Base-by-base conservation (phyloP, 176 grass and related monocot species). In the Pontederia crassipes region DNA sequence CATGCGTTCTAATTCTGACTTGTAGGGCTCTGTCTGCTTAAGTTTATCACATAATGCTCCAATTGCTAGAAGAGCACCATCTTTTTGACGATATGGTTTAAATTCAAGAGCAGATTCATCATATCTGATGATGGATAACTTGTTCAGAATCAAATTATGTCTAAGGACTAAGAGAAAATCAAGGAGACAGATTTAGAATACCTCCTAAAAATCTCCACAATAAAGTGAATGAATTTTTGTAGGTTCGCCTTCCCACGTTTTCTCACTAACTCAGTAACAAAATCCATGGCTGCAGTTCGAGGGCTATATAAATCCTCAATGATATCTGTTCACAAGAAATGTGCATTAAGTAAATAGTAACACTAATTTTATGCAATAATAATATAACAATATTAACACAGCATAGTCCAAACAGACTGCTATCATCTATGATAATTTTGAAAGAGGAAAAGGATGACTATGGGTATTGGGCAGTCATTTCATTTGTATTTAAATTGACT, bases 241-340 rank as follows among this genome's bases (percentile, higher is more conserved):
- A 95, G 85, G 65, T 85, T 95, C 66, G 4, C 72, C 75, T 95
- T 95, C 12, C 89, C 89, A 68, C 85, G 79, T 66, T 95, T 95
- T 78, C 89, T 77, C 57, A 95, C 82, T 75, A 95, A 83, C 83
- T 95, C 89, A 85, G 82, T 89, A 20, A 89, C 89, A 9, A 95
- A 89, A 64, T 95, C 89, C 89, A 95, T 95, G 57, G 89, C 85
- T 29, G 89, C 89, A 66, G 89, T 95, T 67, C 89, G 82, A 20
- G 89, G 89, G 66, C 89, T 95, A 49, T 95, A 95, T 51, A 95
- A 60, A 80, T 95, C 89, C 72, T 95, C 89, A 52, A 95, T 95
- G 55, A 95, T 95, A 82, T 95, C 89, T 95, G 72, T 48, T 64
- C 8, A 76, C 14, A 70, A 53, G 57, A 59, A 73, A 2, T 46